Evolutionary conservation across 805 yeast species (phyloP), one percentile per base, ranked within the genome.

Genomic region (Wickerhamomyces sydowiorum): DNA sequence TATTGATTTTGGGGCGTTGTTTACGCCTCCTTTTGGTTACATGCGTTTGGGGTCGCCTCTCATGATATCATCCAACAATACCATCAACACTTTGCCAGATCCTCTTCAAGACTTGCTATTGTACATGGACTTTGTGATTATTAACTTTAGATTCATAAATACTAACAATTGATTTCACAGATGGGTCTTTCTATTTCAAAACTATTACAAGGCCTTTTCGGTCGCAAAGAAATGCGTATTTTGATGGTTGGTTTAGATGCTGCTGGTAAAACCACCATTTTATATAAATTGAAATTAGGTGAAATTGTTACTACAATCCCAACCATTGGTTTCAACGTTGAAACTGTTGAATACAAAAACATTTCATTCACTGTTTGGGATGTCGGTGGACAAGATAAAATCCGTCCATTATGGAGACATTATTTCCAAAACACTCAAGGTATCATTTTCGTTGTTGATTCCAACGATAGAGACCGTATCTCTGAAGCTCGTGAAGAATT

Each of bases 381-480:
- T 80, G 96, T 90, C 58, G 98, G 98, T 85, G 98, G 98, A 80
- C 98, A 91, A 76, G 96, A 89, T 71, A 90, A 90, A 74, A 91
- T 91, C 64, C 86, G 98, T 75, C 96, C 98, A 46, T 76, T 91
- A 69, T 91, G 98, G 98, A 86, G 97, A 80, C 95, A 91, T 72
- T 91, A 91, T 70, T 91, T 82, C 86, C 96, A 91, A 73, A 91
- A 91, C 79, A 89, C 97, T 48, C 97, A 91, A 72, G 97, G 97
- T 75, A 87, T 91, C 65, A 90, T 91, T 67, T 91, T 90, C 65
- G 98, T 91, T 51, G 96, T 91, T 57, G 98, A 91, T 75, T 86
- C 96, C 49, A 89, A 90, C 73, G 98, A 91, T 72, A 86, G 96
- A 75, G 95, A 89, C 63, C 95, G 98, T 78, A 84, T 91, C 63